These are phyloP conservation scores for Leccinellum albellum DNA, from an alignment of 768 basidiomycete genomes.

Conservation along the genomic window DNA sequence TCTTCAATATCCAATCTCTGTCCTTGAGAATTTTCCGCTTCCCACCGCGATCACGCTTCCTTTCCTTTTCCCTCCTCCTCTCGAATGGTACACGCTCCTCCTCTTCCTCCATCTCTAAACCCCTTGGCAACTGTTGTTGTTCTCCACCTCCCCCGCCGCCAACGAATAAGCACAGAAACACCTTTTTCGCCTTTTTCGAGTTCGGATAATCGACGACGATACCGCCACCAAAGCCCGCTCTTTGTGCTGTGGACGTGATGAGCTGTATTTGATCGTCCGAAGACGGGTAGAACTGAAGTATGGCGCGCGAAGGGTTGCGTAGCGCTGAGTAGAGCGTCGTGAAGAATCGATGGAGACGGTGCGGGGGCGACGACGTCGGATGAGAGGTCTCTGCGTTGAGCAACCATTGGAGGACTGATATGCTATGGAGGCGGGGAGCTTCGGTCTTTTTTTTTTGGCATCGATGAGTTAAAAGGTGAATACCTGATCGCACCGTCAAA, in stretches of 20 bases:
- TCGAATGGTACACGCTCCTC: constrained; percentile 62
- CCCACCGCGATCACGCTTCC: constrained; percentile 50
- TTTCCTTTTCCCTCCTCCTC: constrained; percentile 67
- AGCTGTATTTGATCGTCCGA: constrained; percentile 96
- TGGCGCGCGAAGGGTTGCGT: constrained; percentile 78
- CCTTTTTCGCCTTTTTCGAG: constrained; percentile 91
- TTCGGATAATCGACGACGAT: constrained; percentile 97
- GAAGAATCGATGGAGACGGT: constrained; percentile 84
- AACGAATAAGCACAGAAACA: constrained; percentile 90
- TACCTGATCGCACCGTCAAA: constrained; percentile 98
- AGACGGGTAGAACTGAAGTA: constrained; percentile 94
- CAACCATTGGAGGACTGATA: constrained; percentile 99
- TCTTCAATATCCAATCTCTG: constrained; percentile 91
- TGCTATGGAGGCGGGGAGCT: constrained; percentile 44
- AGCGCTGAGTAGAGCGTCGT: constrained; percentile 87
- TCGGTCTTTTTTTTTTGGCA: neutral
- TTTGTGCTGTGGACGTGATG: constrained; percentile 88
- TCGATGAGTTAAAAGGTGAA: constrained; percentile 5
- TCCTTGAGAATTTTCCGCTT: constrained; percentile 73
- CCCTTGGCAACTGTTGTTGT: constrained; percentile 69
- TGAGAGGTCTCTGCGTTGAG: constrained; percentile 93
- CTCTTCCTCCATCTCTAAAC: constrained; percentile 66
- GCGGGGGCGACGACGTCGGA: constrained; percentile 84
- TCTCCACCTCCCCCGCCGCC: constrained; percentile 63
- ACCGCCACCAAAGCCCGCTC: constrained; percentile 95